Base-by-base conservation (phyloP, 2,329 filamentous ascomycete species). In the Ceratocystis lukuohia region DNA sequence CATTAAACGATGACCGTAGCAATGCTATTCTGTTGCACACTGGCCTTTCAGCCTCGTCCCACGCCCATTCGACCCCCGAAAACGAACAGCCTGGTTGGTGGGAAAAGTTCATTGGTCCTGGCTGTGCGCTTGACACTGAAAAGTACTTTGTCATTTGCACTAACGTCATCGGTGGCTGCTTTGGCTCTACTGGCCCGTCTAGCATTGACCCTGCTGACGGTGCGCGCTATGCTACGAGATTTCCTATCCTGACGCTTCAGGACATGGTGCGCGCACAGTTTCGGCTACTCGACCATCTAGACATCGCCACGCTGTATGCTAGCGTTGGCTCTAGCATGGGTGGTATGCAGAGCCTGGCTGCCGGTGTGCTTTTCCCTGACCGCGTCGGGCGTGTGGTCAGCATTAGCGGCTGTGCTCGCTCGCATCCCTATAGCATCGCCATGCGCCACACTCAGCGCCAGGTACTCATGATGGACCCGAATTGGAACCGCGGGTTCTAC, bases 181-280 rank as follows among this genome's bases (percentile, higher is more conserved):
- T 94, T 75, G 94, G 94, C 44, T 96, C 90, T 45, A 99, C 94
- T 0, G 94, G 94, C 0, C 94, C 94, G 0, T 87, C 87, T 66
- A 93, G 88, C 70, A 82, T 92, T 70, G 93, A 97, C 74, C 94
- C 94, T 0, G 88, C 88, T 12, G 91, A 96, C 74, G 89, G 91
- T 46, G 82, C 93, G 76, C 84, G 84, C 71, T 99, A 97, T 75
- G 94, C 92, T 5, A 99, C 94, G 0, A 84, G 91, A 44, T 99
- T 99, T 74, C 94, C 94, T 2, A 95, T 99, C 70, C 77, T 99
- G 66, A 99, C 94, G 0, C 87, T 99, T 79, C 86, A 96, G 71
- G 94, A 99, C 75, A 99, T 99, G 94, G 94, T 97, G 37, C 85
- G 92, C 65, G 93, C 92, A 4, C 94, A 99, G 75, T 96, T 97